phyloP scores from a whole-genome alignment of 805 yeast species.

The Kluyveromyces nonfermentans region DNA sequence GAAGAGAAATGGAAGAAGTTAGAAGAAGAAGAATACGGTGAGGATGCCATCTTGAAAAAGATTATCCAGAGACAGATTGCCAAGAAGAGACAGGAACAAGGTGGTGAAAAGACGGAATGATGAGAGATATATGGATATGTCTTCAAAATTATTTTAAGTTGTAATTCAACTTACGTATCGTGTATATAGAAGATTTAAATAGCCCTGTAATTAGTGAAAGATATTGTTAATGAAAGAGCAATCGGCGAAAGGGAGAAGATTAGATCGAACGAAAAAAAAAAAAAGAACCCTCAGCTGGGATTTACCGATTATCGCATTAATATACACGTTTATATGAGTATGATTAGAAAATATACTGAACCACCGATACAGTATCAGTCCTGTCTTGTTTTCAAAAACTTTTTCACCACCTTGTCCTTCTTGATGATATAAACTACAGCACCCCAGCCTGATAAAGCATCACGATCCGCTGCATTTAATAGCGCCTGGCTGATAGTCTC shows the following conservation, averaged over 20 bases:
- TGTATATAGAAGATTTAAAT: background rate
- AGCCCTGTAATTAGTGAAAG: background rate
- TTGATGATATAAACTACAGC: constrained; percentile 88
- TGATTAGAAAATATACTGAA: background rate
- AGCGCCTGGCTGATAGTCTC: constrained; percentile 93
- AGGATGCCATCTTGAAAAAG: constrained; percentile 57
- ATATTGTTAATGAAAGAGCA: background rate
- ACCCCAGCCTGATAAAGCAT: constrained; percentile 97
- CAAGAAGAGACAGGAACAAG: constrained; percentile 20
- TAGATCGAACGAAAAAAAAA: background rate
- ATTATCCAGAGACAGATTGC: constrained; percentile 47
- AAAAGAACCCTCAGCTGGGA: too few species aligned
- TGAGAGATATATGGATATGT: background rate
- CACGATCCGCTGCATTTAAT: constrained; percentile 92
- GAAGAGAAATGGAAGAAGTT: constrained; percentile 49
- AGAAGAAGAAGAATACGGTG: constrained; percentile 76
- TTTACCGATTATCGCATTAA: background rate
- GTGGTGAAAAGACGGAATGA: constrained; percentile 6
- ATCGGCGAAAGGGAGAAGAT: background rate
- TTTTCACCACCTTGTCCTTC: constrained; percentile 81
- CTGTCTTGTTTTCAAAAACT: constrained; percentile 88
- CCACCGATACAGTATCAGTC: constrained; percentile 41
- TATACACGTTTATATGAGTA: constrained; percentile 4
- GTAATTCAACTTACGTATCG: background rate
- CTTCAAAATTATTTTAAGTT: background rate